A percentile compares a stretch with the other conserved stretches of the same genome.
Conservation (phyloP, 2,329 filamentous ascomycete species). For the Niveomyces coronatus region DNA sequence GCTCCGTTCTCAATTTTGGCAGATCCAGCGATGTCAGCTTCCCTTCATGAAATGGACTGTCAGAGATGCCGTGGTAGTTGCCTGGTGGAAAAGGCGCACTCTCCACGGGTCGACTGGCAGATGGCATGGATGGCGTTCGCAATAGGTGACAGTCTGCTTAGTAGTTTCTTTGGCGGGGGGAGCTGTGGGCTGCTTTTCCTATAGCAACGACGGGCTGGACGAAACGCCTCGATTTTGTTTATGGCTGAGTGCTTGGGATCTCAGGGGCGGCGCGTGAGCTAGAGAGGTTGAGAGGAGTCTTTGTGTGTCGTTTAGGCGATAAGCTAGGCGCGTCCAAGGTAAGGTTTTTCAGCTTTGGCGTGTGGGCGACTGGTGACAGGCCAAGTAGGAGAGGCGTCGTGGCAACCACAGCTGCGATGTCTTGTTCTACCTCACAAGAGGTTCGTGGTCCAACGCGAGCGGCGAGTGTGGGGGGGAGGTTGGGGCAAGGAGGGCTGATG, state of each 20-base stretch:
- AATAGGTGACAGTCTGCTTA: background rate
- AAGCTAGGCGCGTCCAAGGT: no score
- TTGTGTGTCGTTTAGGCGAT: no score
- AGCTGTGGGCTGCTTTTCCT: background rate
- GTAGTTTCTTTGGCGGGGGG: background rate
- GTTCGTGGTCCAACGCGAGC: background rate
- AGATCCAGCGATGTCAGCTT: slow-evolving; percentile 30
- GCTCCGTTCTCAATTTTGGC: slow-evolving; percentile 39
- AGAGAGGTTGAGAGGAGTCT: no score
- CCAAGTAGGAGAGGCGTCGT: no score
- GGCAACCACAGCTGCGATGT: no score
- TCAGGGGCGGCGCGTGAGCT: no score
- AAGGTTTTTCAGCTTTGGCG: no score
- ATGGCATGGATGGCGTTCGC: slow-evolving; percentile 7
- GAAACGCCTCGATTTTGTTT: no score
- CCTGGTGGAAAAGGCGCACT: slow-evolving; percentile 10
- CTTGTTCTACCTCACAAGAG: background rate
- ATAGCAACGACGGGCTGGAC: background rate
- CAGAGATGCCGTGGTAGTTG: slow-evolving; percentile 31
- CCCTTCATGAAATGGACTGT: slow-evolving; percentile 45
- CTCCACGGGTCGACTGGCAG: slow-evolving; percentile 9
- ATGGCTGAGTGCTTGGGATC: no score
- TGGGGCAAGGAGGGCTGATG: background rate
- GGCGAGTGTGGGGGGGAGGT: no score
- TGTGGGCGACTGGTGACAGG: no score